A percentile compares a stretch with the other conserved stretches of the same genome.
Evolutionary conservation across 2,329 filamentous ascomycete species (phyloP).

Genomic region (Alternaria incomplexa): DNA sequence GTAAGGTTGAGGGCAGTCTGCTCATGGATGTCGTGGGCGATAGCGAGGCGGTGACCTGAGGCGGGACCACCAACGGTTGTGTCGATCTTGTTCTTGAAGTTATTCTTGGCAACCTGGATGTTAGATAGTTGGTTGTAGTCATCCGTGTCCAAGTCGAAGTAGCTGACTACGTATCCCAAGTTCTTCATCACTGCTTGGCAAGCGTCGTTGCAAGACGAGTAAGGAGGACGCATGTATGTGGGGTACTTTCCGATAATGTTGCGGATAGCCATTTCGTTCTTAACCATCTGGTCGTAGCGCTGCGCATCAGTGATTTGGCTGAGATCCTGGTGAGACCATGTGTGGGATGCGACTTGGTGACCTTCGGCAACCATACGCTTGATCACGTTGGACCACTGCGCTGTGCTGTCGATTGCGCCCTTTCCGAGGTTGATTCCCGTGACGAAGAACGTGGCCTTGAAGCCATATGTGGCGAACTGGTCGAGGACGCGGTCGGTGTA

Average conservation of each 20-base stretch:
- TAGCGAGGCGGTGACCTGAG: constrained; percentile 54
- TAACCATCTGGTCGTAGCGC: constrained; percentile 58
- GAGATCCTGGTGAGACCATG: constrained; percentile 61
- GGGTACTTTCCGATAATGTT: constrained; percentile 63
- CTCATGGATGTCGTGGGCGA: constrained; percentile 59
- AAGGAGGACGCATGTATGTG: constrained; percentile 60
- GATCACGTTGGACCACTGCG: constrained; percentile 58
- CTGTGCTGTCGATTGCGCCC: constrained; percentile 60
- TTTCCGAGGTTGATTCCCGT: constrained; percentile 65
- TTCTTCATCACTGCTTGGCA: constrained; percentile 49
- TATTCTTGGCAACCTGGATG: constrained; percentile 45
- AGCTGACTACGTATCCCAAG: constrained; percentile 66
- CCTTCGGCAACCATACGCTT: constrained; percentile 61
- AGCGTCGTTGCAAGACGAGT: constrained; percentile 52
- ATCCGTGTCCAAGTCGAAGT: constrained; percentile 66
- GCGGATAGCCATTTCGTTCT: constrained; percentile 62
- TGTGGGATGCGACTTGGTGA: constrained; percentile 67
- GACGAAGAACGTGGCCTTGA: constrained; percentile 72
- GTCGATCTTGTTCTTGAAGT: constrained; percentile 47
- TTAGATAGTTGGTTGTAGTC: constrained; percentile 44
- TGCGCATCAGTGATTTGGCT: constrained; percentile 51
- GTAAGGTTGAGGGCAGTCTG: constrained; percentile 54
- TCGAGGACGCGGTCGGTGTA: constrained; percentile 69
- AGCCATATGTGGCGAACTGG: constrained; percentile 61
- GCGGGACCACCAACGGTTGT: constrained; percentile 25